Evolutionary conservation across 1,139 yeast species (phyloP).

Genomic region (Candida anutae): DNA sequence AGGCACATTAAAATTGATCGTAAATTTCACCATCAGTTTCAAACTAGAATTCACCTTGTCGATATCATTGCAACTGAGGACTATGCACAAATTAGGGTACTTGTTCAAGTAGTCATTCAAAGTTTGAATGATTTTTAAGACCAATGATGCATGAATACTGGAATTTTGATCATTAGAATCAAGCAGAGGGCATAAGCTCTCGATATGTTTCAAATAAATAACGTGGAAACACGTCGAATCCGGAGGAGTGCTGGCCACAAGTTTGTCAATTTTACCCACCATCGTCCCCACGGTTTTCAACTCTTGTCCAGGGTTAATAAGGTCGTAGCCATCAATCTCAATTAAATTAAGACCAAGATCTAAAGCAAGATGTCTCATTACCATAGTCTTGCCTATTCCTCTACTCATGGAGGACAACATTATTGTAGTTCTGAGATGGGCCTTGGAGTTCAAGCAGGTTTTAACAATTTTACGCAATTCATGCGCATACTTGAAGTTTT

Average conservation of each 20-base stretch:
- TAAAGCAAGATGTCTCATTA: conserved; percentile 48
- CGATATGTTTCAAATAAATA: conserved; percentile 65
- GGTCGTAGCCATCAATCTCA: conserved; percentile 61
- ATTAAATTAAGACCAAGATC: conserved; percentile 63
- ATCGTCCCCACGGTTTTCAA: conserved; percentile 72
- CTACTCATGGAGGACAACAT: conserved; percentile 62
- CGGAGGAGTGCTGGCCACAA: conserved; percentile 15
- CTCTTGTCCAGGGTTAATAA: conserved; percentile 64
- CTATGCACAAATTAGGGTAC: conserved; percentile 39
- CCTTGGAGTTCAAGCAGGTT: conserved; percentile 32
- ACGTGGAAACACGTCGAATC: conserved; percentile 23
- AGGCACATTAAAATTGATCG: conserved; percentile 71
- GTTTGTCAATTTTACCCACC: conserved; percentile 66
- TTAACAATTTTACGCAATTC: conserved; percentile 44
- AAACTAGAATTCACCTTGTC: conserved; percentile 64
- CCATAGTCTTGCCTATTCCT: conserved; percentile 71
- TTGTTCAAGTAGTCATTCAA: conserved; percentile 45
- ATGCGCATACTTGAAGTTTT: conserved; percentile 41
- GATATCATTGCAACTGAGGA: conserved; percentile 65
- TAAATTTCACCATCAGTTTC: conserved; percentile 68
- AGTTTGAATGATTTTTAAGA: conserved; percentile 53
- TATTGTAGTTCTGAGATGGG: conserved; percentile 51
- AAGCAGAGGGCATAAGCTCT: conserved; percentile 59
- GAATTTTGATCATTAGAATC: conserved; percentile 59
- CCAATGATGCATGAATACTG: conserved; percentile 44